Base-by-base conservation (phyloP, 345 rosid species). In the Euphorbia tirucalli region DNA sequence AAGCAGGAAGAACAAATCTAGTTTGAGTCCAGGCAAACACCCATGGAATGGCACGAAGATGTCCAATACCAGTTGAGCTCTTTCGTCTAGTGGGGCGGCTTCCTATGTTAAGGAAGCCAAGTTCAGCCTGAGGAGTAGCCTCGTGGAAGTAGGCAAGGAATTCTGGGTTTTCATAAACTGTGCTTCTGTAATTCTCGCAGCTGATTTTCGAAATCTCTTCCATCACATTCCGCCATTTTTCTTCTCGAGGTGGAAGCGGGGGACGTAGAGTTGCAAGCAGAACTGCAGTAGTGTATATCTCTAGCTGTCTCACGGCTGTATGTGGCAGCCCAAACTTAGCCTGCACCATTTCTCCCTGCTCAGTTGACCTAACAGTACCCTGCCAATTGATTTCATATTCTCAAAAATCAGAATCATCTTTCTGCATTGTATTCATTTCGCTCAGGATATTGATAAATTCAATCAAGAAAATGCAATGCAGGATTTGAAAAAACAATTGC, bases 291-390 rank as follows among this genome's bases (percentile, higher is more conserved):
- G 98, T 94, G 86, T 87, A 94, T 76, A 94, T 87, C 85, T 94
- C 98, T 44, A 94, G 83, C 73, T 94, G 98, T 60, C 98, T 87
- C 44, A 92, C 91, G 9, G 98, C 97, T 0, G 95, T 92, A 71
- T 83, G 91, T 31, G 98, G 92, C 78, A 94, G 82, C 57, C 98
- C 98, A 78, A 94, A 94, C 83, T 94, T 94, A 43, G 98, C 98
- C 75, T 94, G 97, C 72, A 94, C 97, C 98, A 94, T 94, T 85
- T 94, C 98, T 71, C 97, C 98, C 87, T 94, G 98, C 82, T 94
- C 98, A 13, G 98, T 94, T 5, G 98, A 94, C 63, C 98, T 83
- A 32, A 94, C 86, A 44, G 98, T 89, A 11, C 98, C 97, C 98
- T 91, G 84, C 61, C 80, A 77, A 72, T 68, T 60, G 52, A 37